These are phyloP conservation scores for Bothia castanella DNA, from an alignment of 1,284 basidiomycete species.

Conservation along the genomic window DNA sequence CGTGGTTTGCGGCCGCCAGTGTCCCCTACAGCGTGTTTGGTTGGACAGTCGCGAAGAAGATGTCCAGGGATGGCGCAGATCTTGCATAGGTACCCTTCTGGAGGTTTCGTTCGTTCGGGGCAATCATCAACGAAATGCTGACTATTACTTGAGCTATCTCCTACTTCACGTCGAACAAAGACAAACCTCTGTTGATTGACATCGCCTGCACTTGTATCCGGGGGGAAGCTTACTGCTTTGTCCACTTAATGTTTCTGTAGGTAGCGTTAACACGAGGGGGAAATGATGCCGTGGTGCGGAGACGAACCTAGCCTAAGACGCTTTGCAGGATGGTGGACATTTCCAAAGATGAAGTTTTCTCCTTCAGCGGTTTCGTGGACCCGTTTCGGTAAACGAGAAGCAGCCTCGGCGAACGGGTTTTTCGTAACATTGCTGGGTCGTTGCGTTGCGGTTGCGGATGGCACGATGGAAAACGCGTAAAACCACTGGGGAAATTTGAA, in stretches of 20 bases:
- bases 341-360: conserved; percentile 69
- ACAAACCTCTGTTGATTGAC: conserved; percentile 68
- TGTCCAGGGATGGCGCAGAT: conserved; percentile 80
- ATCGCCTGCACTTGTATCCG: conserved; percentile 74
- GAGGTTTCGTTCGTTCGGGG: conserved; percentile 68
- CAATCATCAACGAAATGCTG: conserved; percentile 78
- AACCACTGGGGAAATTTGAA: conserved; percentile 54
- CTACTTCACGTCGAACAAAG: not conserved
- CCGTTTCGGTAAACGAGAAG: conserved; percentile 49
- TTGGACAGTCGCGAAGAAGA: conserved; percentile 83
- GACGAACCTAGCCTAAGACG: conserved; percentile 50
- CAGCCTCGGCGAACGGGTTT: conserved; percentile 63
- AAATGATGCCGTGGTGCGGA: not conserved
- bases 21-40: conserved; percentile 67
- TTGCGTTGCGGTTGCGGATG: conserved; percentile 37
- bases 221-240: conserved; percentile 57
- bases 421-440: conserved; percentile 65
- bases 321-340: conserved; percentile 53
- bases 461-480: conserved; percentile 69
- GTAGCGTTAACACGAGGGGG: not conserved
- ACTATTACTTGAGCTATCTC: conserved; percentile 7
- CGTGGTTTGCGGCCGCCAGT: conserved; percentile 76
- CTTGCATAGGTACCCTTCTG: conserved; percentile 82
- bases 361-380: conserved; percentile 42
- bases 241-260: conserved; percentile 29